phyloP scores from a whole-genome alignment of 2,329 filamentous ascomycete genomes.

The Hymenoscyphus salicellus region DNA sequence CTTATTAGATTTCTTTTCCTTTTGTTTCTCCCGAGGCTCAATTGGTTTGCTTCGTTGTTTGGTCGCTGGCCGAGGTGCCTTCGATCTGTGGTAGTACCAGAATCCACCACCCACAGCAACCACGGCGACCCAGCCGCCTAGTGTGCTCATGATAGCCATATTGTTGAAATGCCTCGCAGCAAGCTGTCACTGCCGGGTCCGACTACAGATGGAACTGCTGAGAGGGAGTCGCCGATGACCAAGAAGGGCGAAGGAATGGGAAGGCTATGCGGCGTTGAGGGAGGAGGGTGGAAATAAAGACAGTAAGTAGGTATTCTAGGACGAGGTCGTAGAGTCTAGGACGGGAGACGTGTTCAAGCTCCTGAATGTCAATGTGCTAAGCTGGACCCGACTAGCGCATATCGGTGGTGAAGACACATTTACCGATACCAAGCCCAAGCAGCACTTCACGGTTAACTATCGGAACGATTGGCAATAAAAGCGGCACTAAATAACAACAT shows the following conservation, averaged over 20 bases:
- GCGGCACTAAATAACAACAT: too few species aligned
- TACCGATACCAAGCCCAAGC: too few species aligned
- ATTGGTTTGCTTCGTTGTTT: slow-evolving; percentile 19
- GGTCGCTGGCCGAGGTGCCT: slow-evolving; percentile 8
- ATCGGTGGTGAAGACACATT: too few species aligned
- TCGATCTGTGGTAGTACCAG: slow-evolving; percentile 22
- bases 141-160: slow-evolving; percentile 34
- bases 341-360: too few species aligned
- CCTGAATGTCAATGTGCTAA: too few species aligned
- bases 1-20: slow-evolving; percentile 26
- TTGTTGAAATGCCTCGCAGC: slow-evolving; percentile 8
- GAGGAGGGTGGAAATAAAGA: not conserved
- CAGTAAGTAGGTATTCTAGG: not conserved
- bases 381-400: too few species aligned
- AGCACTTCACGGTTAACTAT: too few species aligned
- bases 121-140: slow-evolving; percentile 40
- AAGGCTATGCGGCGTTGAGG: not conserved
- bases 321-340: not conserved
- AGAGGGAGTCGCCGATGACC: not conserved
- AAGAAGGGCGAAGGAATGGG: not conserved
- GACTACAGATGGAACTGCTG: not conserved
- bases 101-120: slow-evolving; percentile 34
- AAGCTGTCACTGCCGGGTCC: slow-evolving; percentile 1
- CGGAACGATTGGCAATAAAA: too few species aligned
- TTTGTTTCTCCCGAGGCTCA: slow-evolving; percentile 28